Conservation (phyloP, 129 eudicot genomes). For the Lonicera japonica region DNA sequence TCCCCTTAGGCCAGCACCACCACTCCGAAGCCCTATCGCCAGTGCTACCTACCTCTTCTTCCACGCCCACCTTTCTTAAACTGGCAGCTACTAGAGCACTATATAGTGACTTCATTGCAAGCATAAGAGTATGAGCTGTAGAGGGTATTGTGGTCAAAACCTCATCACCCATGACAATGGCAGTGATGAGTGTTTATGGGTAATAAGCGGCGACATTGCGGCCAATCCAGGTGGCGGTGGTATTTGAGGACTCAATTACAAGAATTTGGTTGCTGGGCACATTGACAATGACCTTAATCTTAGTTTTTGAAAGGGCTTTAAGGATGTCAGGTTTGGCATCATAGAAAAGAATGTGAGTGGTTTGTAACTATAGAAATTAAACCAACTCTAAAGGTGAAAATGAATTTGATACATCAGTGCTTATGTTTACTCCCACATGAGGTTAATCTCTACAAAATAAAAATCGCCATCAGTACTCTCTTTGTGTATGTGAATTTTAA, state of each 20-base stretch:
- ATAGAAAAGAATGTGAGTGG: constrained; percentile 72
- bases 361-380: constrained; percentile 57
- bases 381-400: constrained; percentile 59
- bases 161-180: constrained; percentile 81
- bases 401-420: constrained; percentile 80
- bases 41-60: no score
- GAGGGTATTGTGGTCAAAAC: constrained; percentile 70
- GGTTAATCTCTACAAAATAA: constrained; percentile 52
- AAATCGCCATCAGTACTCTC: constrained; percentile 5
- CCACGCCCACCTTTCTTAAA: no score
- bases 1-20: no score
- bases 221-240: constrained; percentile 84
- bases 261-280: constrained; percentile 86
- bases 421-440: constrained; percentile 87
- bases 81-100: constrained; percentile 79
- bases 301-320: constrained; percentile 73
- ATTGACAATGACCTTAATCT: constrained; percentile 67
- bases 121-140: constrained; percentile 56
- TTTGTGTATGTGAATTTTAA: not conserved
- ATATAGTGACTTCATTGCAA: constrained; percentile 83
- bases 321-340: constrained; percentile 76
- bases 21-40: no score
- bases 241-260: constrained; percentile 78
- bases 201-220: constrained; percentile 68
- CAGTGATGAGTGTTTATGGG: constrained; percentile 68